A percentile compares a stretch with the other conserved stretches of the same genome.
phyloP scores from a whole-genome alignment of 2,329 filamentous ascomycete genomes.

The Pseudonectria foliicola region DNA sequence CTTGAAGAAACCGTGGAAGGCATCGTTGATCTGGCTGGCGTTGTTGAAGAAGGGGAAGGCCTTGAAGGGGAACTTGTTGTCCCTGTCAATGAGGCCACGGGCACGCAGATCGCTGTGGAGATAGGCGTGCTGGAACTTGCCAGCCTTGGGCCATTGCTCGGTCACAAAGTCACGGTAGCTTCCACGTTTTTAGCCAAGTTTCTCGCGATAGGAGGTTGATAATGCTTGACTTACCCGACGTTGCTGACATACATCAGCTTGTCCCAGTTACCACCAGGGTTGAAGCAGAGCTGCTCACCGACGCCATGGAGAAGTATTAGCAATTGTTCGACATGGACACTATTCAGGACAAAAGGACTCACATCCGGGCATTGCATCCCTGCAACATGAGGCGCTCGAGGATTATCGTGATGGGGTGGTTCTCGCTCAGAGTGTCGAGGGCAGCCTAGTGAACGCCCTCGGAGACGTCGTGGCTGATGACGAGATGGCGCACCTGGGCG shows the following conservation, averaged over 20 bases:
- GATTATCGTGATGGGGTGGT: slow-evolving; percentile 37
- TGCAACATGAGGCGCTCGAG: slow-evolving; percentile 26
- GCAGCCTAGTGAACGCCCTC: slow-evolving; percentile 39
- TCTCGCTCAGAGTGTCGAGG: slow-evolving; percentile 35
- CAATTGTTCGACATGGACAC: not conserved
- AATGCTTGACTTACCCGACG: slow-evolving; percentile 1
- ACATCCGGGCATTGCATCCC: slow-evolving; percentile 10
- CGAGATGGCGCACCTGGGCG: slow-evolving; percentile 36
- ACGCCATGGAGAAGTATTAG: not conserved
- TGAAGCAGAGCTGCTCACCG: slow-evolving; percentile 18
- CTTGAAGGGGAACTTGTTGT: slow-evolving; percentile 29
- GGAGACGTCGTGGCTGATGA: slow-evolving; percentile 34
- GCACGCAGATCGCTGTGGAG: slow-evolving; percentile 29
- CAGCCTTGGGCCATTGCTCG: slow-evolving; percentile 5
- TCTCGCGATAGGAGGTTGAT: not conserved
- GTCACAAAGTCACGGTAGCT: not conserved
- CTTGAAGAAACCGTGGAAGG: slow-evolving; percentile 31
- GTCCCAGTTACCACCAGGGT: slow-evolving; percentile 12
- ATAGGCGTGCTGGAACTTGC: slow-evolving; percentile 31
- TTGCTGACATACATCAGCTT: too few relatives aligned
- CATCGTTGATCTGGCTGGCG: slow-evolving; percentile 27
- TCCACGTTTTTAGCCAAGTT: not conserved
- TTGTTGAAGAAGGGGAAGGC: slow-evolving; percentile 40
- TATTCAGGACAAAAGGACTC: not conserved
- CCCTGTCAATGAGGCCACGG: slow-evolving; percentile 33